Percentiles rank a stretch among this genome's conserved stretches.
Evolutionary conservation across 495 filamentous ascomycete genomes (phyloP).

Genomic region (Penicillium salamii): DNA sequence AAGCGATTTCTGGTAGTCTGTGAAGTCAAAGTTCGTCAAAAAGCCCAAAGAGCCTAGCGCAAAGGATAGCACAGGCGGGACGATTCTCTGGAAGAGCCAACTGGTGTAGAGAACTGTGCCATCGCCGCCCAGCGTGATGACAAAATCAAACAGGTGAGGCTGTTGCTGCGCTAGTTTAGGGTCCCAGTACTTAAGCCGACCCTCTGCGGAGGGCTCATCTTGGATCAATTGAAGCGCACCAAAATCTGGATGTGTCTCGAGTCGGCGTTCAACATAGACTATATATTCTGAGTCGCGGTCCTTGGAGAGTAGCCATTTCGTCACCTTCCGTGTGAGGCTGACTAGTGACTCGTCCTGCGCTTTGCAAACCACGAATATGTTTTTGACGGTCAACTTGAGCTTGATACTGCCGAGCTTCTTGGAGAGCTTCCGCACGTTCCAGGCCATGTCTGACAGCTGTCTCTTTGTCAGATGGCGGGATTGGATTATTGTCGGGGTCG

Average conservation of each 20-base stretch:
- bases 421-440: slow-evolving; percentile 86
- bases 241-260: slow-evolving; percentile 68
- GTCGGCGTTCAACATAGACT: slow-evolving; percentile 75
- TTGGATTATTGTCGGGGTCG: slow-evolving; percentile 37
- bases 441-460: slow-evolving; percentile 92
- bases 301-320: slow-evolving; percentile 79
- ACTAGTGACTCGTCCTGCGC: slow-evolving; percentile 81
- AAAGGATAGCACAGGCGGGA: slow-evolving; percentile 91
- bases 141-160: slow-evolving; percentile 90
- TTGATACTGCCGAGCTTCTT: slow-evolving; percentile 78
- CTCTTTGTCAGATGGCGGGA: slow-evolving; percentile 82
- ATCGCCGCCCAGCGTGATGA: slow-evolving; percentile 92
- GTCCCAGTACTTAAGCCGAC: slow-evolving; percentile 77
- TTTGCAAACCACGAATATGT: slow-evolving; percentile 87
- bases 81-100: slow-evolving; percentile 97
- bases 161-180: slow-evolving; percentile 69
- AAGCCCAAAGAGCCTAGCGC: slow-evolving; percentile 90
- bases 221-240: slow-evolving; percentile 59
- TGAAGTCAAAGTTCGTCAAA: slow-evolving; percentile 93
- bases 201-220: slow-evolving; percentile 52
- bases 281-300: slow-evolving; percentile 66
- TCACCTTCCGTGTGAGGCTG: slow-evolving; percentile 69
- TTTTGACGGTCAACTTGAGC: slow-evolving; percentile 75
- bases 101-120: slow-evolving; percentile 93
- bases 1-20: slow-evolving; percentile 65